Base-by-base conservation (phyloP, 1,139 yeast genomes). In the Pichia sp. region DNA sequence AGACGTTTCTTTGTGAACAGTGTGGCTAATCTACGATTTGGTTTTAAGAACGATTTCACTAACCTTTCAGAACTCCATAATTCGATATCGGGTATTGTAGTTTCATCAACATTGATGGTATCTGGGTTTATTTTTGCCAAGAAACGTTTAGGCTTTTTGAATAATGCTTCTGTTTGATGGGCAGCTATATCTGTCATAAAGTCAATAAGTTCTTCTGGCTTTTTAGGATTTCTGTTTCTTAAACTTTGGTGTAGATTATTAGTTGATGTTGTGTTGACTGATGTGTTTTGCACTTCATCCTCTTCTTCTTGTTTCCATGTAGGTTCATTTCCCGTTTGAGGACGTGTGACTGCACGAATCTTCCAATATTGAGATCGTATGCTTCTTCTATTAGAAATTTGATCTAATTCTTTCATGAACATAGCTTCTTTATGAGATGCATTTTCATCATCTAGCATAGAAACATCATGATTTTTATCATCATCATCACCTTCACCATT, bases 51-150 rank as follows among this genome's bases (percentile, higher is more conserved):
- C 28, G 88, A 69, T 51, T 77, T 78, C 15, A 87, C 77, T 46
- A 91, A 73, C 53, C 81, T 75, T 40, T 79, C 78, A 0, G 96
- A 83, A 14, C 84, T 77, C 65, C 86, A 89, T 54, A 79, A 83
- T 50, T 79, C 75, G 63, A 89, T 96, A 57, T 77, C 85, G 0
- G 96, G 96, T 17, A 91, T 66, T 33, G 81, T 67, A 53, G 80
- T 72, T 14, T 40, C 38, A 2, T 52, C 54, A 37, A 69, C 67
- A 11, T 69, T 65, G 1, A 68, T 69, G 15, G 40, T 43, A 7
- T 38, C 27, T 3, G 70, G 62, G 44, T 69, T 68, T 2, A 83
- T 73, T 39, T 79, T 53, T 39, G 70, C 71, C 18, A 76, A 69
- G 10, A 63, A 53, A 1, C 68, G 59, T 22, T 67, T 63, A 51